Conservation (phyloP, 352 stramenopile genomes). For the Globisporangium viniferum region DNA sequence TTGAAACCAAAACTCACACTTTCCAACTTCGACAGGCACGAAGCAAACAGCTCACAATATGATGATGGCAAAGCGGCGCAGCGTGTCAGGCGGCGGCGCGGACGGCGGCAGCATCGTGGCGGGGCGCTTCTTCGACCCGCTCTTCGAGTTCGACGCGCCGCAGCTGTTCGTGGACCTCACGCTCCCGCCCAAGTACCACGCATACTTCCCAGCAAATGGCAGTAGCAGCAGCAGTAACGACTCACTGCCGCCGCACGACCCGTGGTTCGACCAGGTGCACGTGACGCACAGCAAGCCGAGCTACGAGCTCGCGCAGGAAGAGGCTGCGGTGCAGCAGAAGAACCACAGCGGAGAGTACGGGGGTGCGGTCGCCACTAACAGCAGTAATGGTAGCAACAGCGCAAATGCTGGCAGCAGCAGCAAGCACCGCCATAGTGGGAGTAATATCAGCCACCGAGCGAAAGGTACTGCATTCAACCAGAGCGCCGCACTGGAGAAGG, state of each 20-base stretch:
- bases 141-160: constrained; percentile 78
- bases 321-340: constrained; percentile 20
- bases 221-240: background rate
- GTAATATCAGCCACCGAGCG: background rate
- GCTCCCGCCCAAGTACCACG: constrained; percentile 17
- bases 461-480: constrained; percentile 9
- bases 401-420: background rate
- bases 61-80: constrained; percentile 11
- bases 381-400: background rate
- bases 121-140: constrained; percentile 31
- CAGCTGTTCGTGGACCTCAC: constrained; percentile 54
- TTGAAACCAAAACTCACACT: too few relatives aligned
- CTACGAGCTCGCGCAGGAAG: constrained; percentile 40
- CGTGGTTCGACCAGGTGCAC: constrained; percentile 68
- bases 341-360: constrained; percentile 6
- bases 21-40: too few relatives aligned
- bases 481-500: constrained; percentile 24
- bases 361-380: background rate
- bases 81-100: constrained; percentile 5
- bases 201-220: background rate
- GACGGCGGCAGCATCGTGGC: background rate
- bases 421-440: background rate
- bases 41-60: background rate
- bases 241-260: constrained; percentile 34
- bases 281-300: constrained; percentile 52